Base-by-base conservation (phyloP, 208 protist species). In the Phytomonas sp. region DNA sequence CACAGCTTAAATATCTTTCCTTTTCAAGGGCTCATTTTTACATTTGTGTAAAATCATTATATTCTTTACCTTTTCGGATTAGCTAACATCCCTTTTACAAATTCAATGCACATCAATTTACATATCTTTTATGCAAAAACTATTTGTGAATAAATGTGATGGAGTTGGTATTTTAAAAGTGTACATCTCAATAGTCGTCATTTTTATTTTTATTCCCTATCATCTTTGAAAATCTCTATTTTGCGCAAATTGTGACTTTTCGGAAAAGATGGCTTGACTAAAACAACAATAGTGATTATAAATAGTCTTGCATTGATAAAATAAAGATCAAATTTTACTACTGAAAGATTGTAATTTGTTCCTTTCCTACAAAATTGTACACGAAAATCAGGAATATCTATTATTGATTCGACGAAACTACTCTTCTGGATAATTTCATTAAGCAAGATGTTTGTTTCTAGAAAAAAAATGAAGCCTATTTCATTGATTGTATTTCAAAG, bases 141-240 rank as follows among this genome's bases (percentile, higher is more conserved):
- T 49, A 49, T 16, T 19, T 49, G 19, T 49, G 14, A 49, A 23
- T 49, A 12, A 49, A 19, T 12, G 40, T 16, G 36, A 70, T 29
- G 60, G 60, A 33, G 32, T n/a, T 67, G 29, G 32, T 62, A 64
- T 3, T 45, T 33, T 49, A 63, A 37, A 56, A 31, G 74, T 70
- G 68, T 29, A 8, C n/a, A n/a, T n/a, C n/a, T n/a, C n/a, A n/a
- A n/a, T n/a, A n/a, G n/a, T n/a, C n/a, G n/a, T n/a, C n/a, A n/a
- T n/a, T n/a, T n/a, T n/a, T n/a, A n/a, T n/a, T n/a, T n/a, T n/a
- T n/a, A n/a, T n/a, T n/a, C n/a, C n/a, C n/a, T n/a, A n/a, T n/a
- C n/a, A n/a, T n/a, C n/a, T n/a, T n/a, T n/a, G n/a, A n/a, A n/a
- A n/a, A n/a, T n/a, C n/a, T n/a, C n/a, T n/a, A n/a, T n/a, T n/a